phyloP scores from a whole-genome alignment of 331 rosid species.

The Telfairia occidentalis region DNA sequence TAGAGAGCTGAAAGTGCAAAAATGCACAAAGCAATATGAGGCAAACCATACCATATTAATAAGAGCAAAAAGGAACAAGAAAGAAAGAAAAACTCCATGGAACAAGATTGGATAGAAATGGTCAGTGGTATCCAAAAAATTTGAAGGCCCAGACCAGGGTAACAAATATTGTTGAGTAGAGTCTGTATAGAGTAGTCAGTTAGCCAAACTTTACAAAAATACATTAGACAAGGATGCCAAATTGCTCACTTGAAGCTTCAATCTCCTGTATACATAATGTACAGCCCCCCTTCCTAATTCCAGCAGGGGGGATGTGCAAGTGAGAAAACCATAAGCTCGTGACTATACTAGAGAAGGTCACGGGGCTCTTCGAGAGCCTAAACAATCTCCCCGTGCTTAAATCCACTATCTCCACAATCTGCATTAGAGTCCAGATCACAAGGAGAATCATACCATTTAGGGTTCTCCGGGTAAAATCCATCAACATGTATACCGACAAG shows the following conservation, averaged over 20 bases:
- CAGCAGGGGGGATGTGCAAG: slow-evolving; percentile 33
- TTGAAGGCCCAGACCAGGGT: slow-evolving; percentile 30
- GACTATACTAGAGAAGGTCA: slow-evolving; percentile 46
- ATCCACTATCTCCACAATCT: slow-evolving; percentile 81
- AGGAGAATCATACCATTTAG: slow-evolving; percentile 98
- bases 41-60: neutral
- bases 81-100: neutral
- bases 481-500: slow-evolving; percentile 92
- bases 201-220: slow-evolving; percentile 71
- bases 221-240: slow-evolving; percentile 48
- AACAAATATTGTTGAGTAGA: slow-evolving; percentile 29
- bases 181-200: slow-evolving; percentile 59
- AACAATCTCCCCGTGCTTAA: slow-evolving; percentile 81
- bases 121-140: slow-evolving; percentile 26
- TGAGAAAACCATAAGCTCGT: slow-evolving; percentile 27
- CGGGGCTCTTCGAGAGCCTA: slow-evolving; percentile 36
- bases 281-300: slow-evolving; percentile 59
- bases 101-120: slow-evolving; percentile 21
- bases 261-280: slow-evolving; percentile 79
- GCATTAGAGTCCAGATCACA: slow-evolving; percentile 82
- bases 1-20: neutral
- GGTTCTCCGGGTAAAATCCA: slow-evolving; percentile 79
- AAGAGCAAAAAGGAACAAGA: neutral
- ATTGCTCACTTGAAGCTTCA: slow-evolving; percentile 46
- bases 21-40: neutral